Percentiles rank a stretch among this genome's conserved stretches.
Conservation (phyloP, 148 eudicot genomes). For the Chenopodium suecicum region DNA sequence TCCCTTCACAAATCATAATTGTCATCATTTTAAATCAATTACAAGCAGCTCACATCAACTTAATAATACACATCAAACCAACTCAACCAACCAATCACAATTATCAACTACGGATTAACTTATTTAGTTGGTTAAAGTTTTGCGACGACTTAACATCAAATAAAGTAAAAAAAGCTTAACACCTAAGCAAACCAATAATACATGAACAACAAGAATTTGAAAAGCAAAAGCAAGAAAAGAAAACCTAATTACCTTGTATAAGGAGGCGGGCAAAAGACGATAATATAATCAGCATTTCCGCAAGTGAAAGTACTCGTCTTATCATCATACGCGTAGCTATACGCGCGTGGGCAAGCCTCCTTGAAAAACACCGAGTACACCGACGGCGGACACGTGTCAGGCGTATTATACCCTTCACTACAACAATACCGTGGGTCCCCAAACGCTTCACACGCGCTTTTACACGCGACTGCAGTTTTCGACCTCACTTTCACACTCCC, state of each 20-base stretch:
- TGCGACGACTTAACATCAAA: no score
- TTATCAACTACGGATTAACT: no score
- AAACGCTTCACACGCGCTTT: slow-evolving; percentile 98
- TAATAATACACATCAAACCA: not conserved
- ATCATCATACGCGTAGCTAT: slow-evolving; percentile 97
- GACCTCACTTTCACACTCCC: slow-evolving; percentile 27
- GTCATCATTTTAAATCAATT: not conserved
- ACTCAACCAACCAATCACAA: no score
- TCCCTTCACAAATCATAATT: not conserved
- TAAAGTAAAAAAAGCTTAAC: no score
- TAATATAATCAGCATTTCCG: slow-evolving; percentile 59
- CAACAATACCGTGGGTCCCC: slow-evolving; percentile 87
- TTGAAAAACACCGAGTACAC: slow-evolving; percentile 67
- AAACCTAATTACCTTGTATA: slow-evolving; percentile 65
- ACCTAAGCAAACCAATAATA: no score
- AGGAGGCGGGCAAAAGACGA: slow-evolving; percentile 89
- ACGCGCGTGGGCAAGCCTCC: slow-evolving; percentile 82
- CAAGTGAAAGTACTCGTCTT: slow-evolving; percentile 95
- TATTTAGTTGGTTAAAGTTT: no score
- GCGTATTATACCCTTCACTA: slow-evolving; percentile 68
- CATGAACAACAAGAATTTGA: not conserved
- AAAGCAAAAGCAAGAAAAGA: not conserved
- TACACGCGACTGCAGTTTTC: slow-evolving; percentile 64
- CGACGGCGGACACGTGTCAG: slow-evolving; percentile 84
- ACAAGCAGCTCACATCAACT: not conserved